phyloP scores from a whole-genome alignment of 176 grass and related monocot species.

The Lolium perenne region DNA sequence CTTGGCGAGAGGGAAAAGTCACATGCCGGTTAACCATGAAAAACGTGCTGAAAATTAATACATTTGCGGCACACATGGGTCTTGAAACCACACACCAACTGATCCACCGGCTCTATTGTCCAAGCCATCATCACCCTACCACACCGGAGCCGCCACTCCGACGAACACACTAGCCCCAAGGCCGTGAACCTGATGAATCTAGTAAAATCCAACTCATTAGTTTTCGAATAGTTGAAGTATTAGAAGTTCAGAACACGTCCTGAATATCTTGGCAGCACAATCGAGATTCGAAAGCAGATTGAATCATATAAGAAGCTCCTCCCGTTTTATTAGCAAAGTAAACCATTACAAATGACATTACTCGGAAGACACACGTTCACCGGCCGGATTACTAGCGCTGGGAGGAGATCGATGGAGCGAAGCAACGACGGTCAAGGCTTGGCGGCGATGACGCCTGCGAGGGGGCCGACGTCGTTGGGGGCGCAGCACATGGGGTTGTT shows the following conservation, averaged over 20 bases:
- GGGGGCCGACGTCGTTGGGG: neutral
- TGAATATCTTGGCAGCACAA: neutral
- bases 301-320: neutral
- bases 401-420: neutral
- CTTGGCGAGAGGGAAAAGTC: no score
- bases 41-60: no score
- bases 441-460: neutral
- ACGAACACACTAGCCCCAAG: no score
- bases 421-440: neutral
- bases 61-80: no score
- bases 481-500: constrained; percentile 25
- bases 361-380: neutral
- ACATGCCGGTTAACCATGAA: no score
- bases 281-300: neutral
- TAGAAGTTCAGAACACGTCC: neutral
- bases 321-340: neutral
- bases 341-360: neutral
- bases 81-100: no score
- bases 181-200: no score
- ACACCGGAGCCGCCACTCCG: no score
- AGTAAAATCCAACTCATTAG: no score
- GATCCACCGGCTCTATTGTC: no score
- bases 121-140: no score
- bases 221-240: no score
- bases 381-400: neutral